phyloP scores from a whole-genome alignment of 768 basidiomycete species.

The Tubosaeta brunneosetosa region DNA sequence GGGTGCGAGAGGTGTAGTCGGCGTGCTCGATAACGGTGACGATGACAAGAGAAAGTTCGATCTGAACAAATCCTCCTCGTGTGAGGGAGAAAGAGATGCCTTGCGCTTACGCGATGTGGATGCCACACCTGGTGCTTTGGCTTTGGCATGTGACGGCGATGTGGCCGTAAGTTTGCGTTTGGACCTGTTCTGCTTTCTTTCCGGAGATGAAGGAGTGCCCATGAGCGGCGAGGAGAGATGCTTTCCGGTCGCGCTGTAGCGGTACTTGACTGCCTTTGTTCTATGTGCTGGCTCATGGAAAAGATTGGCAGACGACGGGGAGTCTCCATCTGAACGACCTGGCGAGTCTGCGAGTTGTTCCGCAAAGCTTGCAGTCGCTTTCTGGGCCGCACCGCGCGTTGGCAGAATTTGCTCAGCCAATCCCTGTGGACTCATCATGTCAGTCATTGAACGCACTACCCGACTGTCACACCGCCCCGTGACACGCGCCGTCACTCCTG shows the following conservation, averaged over 20 bases:
- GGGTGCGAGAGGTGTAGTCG: conserved; percentile 10
- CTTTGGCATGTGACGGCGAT: conserved; percentile 13
- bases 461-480: conserved; percentile 15
- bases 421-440: conserved; percentile 14
- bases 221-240: conserved; percentile 32
- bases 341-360: conserved; percentile 30
- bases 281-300: conserved; percentile 23
- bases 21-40: conserved; percentile 26
- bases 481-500: conserved; percentile 3
- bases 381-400: conserved; percentile 32
- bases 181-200: conserved; percentile 13
- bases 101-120: conserved; percentile 28
- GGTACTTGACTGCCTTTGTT: conserved; percentile 29
- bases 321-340: conserved; percentile 22
- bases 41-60: conserved; percentile 15
- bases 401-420: conserved; percentile 18
- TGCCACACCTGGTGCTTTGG: conserved; percentile 7
- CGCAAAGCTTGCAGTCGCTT: conserved; percentile 30
- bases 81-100: conserved; percentile 8
- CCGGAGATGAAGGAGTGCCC: conserved; percentile 30
- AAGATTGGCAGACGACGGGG: conserved; percentile 13
- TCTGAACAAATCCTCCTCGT: conserved; percentile 6
- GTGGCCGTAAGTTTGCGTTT: conserved; percentile 2
- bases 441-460: background rate
- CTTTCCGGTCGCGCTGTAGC: conserved; percentile 30